Conservation (phyloP, 2,329 filamentous ascomycete species). For the Pleochaeta shiraiana region DNA sequence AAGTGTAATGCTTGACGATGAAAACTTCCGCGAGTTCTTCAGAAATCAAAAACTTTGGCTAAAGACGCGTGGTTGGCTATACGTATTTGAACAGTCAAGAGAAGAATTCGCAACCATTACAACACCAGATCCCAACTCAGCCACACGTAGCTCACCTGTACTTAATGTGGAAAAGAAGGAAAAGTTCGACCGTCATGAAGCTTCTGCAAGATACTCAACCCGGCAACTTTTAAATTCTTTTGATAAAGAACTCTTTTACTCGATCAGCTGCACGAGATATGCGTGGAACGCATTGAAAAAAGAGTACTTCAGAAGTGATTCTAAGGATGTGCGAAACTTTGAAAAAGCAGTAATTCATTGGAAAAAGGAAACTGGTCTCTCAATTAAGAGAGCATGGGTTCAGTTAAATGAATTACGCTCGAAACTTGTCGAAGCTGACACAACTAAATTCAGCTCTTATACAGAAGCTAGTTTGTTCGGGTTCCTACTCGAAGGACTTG, state of each 20-base stretch:
- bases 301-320: background rate
- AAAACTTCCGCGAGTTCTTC: conserved; percentile 1
- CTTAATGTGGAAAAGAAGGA: background rate
- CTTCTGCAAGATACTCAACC: background rate
- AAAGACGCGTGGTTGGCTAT: background rate
- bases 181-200: background rate
- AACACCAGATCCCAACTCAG: background rate
- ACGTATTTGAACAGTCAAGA: background rate
- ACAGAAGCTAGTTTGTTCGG: background rate
- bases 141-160: too few species aligned
- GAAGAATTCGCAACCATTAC: background rate
- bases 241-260: background rate
- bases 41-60: conserved; percentile 1
- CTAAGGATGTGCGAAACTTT: background rate
- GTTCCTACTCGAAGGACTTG: background rate
- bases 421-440: background rate
- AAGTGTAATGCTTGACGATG: background rate
- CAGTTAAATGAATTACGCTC: background rate
- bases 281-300: background rate
- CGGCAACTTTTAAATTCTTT: background rate
- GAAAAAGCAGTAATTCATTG: background rate
- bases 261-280: background rate
- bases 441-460: background rate
- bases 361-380: background rate
- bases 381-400: background rate